Evolutionary conservation across 1,284 basidiomycete genomes (phyloP), one percentile per base, ranked within the genome.

Genomic region (Cryptococcus depauperatus): DNA sequence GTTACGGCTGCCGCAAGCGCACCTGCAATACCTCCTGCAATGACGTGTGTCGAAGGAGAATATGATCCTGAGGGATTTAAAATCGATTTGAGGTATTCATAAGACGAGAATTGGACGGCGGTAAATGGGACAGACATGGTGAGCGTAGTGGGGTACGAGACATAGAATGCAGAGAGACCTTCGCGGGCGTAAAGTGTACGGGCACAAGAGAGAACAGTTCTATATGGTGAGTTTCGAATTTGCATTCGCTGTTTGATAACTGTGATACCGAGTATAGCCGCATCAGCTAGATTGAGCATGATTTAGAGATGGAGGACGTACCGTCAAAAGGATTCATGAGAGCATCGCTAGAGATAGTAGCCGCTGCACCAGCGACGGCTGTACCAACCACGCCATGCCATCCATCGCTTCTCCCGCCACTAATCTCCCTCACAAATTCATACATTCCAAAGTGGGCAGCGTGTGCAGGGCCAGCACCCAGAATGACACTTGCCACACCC

Each of bases 241-340:
- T 98, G 93, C 95, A 98, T 97, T 43, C 93, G 82, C 75, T 98
- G 93, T 74, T 98, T 98, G 75, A 98, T 89, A 55, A 98, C 93
- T 93, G 66, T 44, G 30, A n/a, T 27, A n/a, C 14, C 16, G 21
- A 22, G 37, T 9, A 22, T 22, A 16, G 16, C 35, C 8, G 7
- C 38, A 26, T 16, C 25, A 27, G 26, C 22, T 3, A n/a, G 13
- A 28, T 13, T 10, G 11, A 13, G 18, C 13, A 29, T n/a, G 25
- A 18, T 9, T 23, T 34, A 46, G 39, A 44, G 43, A 35, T 53
- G 56, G 54, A 25, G 48, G 34, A 70, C 81, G 67, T 68, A 93
- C 91, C 91, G 73, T 99, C 95, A 66, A 99, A 99, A 3, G 95
- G 95, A 71, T 98, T 99, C 95, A 99, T 99, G 49, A 98, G 76